phyloP scores from a whole-genome alignment of 805 yeast species.

The Myxozyma geophila region DNA sequence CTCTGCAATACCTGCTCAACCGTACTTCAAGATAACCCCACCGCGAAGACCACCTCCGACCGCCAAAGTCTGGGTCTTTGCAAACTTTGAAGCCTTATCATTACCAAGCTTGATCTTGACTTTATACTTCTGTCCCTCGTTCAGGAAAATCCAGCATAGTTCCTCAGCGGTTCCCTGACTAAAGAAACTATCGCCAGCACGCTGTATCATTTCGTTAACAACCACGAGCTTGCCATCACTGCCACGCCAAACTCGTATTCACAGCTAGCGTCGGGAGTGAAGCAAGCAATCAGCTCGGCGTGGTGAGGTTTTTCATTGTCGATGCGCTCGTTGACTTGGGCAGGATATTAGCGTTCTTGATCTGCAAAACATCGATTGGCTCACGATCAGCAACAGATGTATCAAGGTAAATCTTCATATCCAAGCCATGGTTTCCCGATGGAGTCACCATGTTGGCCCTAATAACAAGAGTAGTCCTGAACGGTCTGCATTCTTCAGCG shows the following conservation, averaged over 20 bases:
- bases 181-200: constrained; percentile 56
- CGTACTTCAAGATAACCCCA: constrained; percentile 2
- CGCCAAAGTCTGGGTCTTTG: not conserved
- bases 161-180: constrained; percentile 61
- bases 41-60: constrained; percentile 19
- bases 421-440: constrained; percentile 17
- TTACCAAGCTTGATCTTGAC: constrained; percentile 58
- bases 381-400: constrained; percentile 10
- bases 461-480: constrained; percentile 17
- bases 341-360: constrained; percentile 10
- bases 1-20: constrained; percentile 22
- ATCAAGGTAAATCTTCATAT: not conserved
- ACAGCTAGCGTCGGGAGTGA: constrained; percentile 54
- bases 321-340: constrained; percentile 13
- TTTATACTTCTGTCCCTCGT: constrained; percentile 53
- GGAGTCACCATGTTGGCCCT: constrained; percentile 8
- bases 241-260: constrained; percentile 58
- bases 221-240: constrained; percentile 58
- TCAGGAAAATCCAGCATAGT: constrained; percentile 47
- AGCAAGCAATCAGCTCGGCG: constrained; percentile 52
- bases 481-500: constrained; percentile 17
- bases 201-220: constrained; percentile 61
- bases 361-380: constrained; percentile 5
- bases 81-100: constrained; percentile 48
- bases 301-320: constrained; percentile 44